A percentile compares a stretch with the other conserved stretches of the same genome.
These are phyloP conservation scores for Candida endomychidarum DNA, from an alignment of 805 yeast genomes.

Conservation along the genomic window DNA sequence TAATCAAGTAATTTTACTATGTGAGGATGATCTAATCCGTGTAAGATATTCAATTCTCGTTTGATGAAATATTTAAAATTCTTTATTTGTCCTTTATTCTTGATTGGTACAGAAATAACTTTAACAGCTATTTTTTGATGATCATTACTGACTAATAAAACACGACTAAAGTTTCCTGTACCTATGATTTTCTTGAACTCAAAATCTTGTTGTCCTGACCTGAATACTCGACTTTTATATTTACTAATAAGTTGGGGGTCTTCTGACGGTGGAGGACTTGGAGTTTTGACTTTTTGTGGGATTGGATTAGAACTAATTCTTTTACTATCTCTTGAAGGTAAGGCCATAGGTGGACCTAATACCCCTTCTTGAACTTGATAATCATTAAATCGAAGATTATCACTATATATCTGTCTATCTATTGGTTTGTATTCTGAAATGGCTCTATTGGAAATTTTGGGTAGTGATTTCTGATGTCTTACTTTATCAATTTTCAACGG, in stretches of 20 bases:
- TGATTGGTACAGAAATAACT: conserved; percentile 45
- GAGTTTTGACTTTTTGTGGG: conserved; percentile 11
- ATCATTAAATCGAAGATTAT: neutral
- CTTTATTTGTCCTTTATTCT: conserved; percentile 22
- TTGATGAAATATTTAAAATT: conserved; percentile 39
- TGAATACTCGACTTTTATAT: neutral
- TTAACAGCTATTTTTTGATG: conserved; percentile 64
- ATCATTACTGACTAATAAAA: conserved; percentile 44
- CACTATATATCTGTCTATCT: conserved; percentile 17
- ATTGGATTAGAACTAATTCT: conserved; percentile 28
- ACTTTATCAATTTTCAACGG: conserved; percentile 8
- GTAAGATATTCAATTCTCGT: conserved; percentile 71
- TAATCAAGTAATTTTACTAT: conserved; percentile 62
- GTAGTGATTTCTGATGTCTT: conserved; percentile 1
- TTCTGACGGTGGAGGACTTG: conserved; percentile 6
- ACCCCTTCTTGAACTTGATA: neutral
- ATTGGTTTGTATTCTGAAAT: conserved; percentile 39
- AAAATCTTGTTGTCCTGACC: neutral
- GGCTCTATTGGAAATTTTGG: conserved; percentile 21
- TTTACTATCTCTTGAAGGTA: conserved; percentile 10
- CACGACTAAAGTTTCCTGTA: conserved; percentile 67
- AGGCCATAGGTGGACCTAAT: conserved; percentile 1
- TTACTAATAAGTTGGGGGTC: conserved; percentile 3
- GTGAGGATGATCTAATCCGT: conserved; percentile 59
- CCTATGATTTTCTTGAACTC: conserved; percentile 46